Evolutionary conservation across 2,329 filamentous ascomycete genomes (phyloP).

Genomic region (Pseudocercospora pini-densiflorae): DNA sequence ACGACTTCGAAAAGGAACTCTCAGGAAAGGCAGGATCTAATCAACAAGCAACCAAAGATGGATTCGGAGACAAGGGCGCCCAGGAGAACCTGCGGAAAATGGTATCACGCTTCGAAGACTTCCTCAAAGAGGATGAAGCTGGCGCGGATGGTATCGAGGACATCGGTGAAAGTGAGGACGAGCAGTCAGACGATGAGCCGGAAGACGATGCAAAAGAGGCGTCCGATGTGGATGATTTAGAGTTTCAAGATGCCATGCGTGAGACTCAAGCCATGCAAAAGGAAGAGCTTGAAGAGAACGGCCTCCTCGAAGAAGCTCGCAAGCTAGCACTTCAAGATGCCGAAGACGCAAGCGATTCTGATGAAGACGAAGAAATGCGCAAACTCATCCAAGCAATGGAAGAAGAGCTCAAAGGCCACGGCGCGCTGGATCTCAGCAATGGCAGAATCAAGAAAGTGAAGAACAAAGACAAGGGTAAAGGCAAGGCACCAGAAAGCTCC

Average conservation of each 20-base stretch:
- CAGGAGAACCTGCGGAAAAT: conserved; percentile 85
- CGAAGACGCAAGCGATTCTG: conserved; percentile 48
- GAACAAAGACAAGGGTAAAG: conserved; percentile 39
- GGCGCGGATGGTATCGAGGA: conserved; percentile 78
- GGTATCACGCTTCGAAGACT: conserved; percentile 90
- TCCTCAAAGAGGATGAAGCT: conserved; percentile 83
- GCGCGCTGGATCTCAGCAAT: conserved; percentile 61
- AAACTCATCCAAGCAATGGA: conserved; percentile 73
- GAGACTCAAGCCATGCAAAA: conserved; percentile 80
- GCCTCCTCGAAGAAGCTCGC: conserved; percentile 41
- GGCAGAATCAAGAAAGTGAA: conserved; percentile 31
- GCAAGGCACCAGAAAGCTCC: conserved; percentile 19
- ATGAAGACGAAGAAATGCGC: conserved; percentile 60
- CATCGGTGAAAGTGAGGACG: conserved; percentile 64
- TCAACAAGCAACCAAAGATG: conserved; percentile 26
- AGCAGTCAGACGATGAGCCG: conserved; percentile 47
- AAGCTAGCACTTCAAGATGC: conserved; percentile 45
- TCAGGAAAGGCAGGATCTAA: conserved; percentile 45
- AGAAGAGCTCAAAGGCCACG: conserved; percentile 70
- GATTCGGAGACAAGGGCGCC: conserved; percentile 67
- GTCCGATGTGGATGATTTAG: conserved; percentile 77
- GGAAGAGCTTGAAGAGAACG: conserved; percentile 40
- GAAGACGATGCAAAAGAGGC: conserved; percentile 48
- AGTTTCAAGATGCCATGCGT: conserved; percentile 86
- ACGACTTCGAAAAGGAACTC: conserved; percentile 85